phyloP scores from a whole-genome alignment of 2,329 filamentous ascomycete species.

The Onygenales sp. region DNA sequence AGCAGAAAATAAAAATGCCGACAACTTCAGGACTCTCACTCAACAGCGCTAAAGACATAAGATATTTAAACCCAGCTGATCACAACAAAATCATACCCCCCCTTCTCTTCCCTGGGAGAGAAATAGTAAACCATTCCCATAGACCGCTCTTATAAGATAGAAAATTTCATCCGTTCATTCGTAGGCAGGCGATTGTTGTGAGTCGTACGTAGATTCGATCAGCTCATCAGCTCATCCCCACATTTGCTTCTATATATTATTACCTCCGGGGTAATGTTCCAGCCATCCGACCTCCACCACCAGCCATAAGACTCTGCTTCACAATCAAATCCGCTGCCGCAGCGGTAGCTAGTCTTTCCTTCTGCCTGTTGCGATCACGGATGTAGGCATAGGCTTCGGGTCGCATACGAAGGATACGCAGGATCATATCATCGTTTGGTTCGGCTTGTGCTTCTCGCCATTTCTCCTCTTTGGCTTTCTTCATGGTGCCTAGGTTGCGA shows the following conservation, averaged over 20 bases:
- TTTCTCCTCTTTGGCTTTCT: slow-evolving; percentile 90
- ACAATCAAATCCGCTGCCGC: slow-evolving; percentile 93
- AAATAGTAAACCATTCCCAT: too few relatives aligned
- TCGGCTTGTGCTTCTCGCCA: slow-evolving; percentile 91
- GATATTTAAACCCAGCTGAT: too few relatives aligned
- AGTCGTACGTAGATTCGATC: too few relatives aligned
- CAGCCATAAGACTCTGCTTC: slow-evolving; percentile 69
- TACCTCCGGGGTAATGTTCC: slow-evolving; percentile 29
- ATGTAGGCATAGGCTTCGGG: slow-evolving; percentile 82
- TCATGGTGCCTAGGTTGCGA: slow-evolving; percentile 92
- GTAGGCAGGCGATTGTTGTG: too few relatives aligned
- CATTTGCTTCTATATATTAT: not conserved
- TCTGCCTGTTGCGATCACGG: slow-evolving; percentile 82
- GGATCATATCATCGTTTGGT: slow-evolving; percentile 95
- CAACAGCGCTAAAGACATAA: too few relatives aligned
- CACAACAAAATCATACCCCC: too few relatives aligned
- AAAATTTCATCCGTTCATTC: too few relatives aligned
- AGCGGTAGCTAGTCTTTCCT: slow-evolving; percentile 81
- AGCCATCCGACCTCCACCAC: slow-evolving; percentile 44
- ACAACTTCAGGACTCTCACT: too few relatives aligned
- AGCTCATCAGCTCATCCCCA: too few relatives aligned
- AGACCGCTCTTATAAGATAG: too few relatives aligned
- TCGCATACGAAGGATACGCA: slow-evolving; percentile 88
- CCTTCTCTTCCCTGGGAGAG: too few relatives aligned
- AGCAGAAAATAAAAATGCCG: too few relatives aligned